Conservation (phyloP, 129 eudicot genomes). For the Flaveria ramosissima region DNA sequence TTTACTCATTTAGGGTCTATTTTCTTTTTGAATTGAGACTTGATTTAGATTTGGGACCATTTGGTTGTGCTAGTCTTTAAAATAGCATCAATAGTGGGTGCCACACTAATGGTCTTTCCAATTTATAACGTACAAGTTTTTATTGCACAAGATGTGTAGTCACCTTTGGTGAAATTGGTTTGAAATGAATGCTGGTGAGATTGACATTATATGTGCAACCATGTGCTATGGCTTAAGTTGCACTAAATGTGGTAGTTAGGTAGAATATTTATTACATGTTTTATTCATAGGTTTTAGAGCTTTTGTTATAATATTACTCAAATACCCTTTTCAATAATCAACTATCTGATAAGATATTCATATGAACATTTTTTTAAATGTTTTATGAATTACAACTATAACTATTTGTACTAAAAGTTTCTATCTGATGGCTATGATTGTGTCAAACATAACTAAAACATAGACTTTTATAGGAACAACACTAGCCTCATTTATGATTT, state of each 20-base stretch:
- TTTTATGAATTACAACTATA: neutral
- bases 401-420: neutral
- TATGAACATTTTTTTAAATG: neutral
- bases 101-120: neutral
- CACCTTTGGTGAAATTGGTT: neutral
- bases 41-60: conserved; percentile 34
- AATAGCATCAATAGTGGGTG: conserved; percentile 20
- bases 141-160: neutral
- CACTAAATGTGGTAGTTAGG: conserved; percentile 23
- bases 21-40: conserved; percentile 17
- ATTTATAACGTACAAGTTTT: conserved; percentile 12
- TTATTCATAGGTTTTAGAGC: neutral
- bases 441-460: too few relatives aligned
- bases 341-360: too few relatives aligned
- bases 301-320: neutral
- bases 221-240: conserved; percentile 15
- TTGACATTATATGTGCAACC: conserved; percentile 23
- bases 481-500: too few relatives aligned
- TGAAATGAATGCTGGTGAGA: conserved; percentile 8
- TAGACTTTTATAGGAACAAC: too few relatives aligned
- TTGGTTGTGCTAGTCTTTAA: neutral
- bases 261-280: conserved; percentile 7
- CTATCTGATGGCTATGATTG: neutral
- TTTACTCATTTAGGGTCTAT: neutral
- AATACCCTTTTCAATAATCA: neutral